Conservation (phyloP, 805 yeast genomes). For the Sugiyamaella chiloensis region DNA sequence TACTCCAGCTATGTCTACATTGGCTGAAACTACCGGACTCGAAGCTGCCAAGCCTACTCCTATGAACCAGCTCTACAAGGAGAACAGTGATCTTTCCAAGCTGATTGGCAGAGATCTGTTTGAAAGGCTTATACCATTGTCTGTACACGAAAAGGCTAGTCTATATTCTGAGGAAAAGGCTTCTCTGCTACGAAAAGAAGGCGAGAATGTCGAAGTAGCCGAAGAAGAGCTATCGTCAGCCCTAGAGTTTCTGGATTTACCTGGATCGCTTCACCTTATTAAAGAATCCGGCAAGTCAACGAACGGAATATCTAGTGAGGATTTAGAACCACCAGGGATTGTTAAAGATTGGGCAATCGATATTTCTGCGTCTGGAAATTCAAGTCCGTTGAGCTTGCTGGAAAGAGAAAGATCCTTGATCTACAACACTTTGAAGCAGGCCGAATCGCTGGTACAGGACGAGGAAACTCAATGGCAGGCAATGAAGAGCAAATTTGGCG, state of each 20-base stretch:
- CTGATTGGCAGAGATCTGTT: conserved; percentile 57
- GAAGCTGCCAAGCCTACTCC: conserved; percentile 64
- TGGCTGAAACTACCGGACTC: conserved; percentile 59
- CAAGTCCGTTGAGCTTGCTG: conserved; percentile 25
- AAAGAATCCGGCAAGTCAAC: conserved; percentile 32
- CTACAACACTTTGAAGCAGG: conserved; percentile 29
- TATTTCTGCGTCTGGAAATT: conserved; percentile 23
- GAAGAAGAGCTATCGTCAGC: conserved; percentile 76
- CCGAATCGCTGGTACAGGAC: conserved; percentile 25
- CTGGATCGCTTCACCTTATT: conserved; percentile 57
- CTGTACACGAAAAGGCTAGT: conserved; percentile 83
- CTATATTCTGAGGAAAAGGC: conserved; percentile 89
- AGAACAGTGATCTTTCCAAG: conserved; percentile 47
- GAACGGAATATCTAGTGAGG: conserved; percentile 30
- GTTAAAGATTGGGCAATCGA: conserved; percentile 41
- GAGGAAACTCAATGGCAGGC: conserved; percentile 38
- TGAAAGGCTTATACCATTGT: conserved; percentile 76
- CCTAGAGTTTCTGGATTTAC: conserved; percentile 75
- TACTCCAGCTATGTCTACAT: conserved; percentile 57
- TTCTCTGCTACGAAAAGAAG: conserved; percentile 63
- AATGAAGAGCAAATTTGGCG: conserved; percentile 37
- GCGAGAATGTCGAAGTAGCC: conserved; percentile 72
- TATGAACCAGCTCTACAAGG: conserved; percentile 37
- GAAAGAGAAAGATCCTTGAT: conserved; percentile 28
- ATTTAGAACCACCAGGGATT: conserved; percentile 36